Evolutionary conservation across 2,329 filamentous ascomycete species (phyloP).

Genomic region (Calonectria multiphialidica): DNA sequence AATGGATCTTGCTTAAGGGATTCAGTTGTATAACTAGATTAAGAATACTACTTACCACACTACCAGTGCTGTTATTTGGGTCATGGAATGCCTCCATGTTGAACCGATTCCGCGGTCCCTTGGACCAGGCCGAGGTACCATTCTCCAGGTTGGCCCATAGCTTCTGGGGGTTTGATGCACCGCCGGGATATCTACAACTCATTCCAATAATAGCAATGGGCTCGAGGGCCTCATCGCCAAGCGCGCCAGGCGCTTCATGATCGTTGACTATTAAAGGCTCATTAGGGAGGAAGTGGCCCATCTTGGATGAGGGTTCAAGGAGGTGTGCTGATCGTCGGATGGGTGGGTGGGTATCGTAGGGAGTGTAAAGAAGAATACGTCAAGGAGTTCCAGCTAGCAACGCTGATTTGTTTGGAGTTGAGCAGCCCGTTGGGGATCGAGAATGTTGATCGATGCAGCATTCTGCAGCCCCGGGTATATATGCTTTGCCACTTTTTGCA

Average conservation of each 20-base stretch:
- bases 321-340: background rate
- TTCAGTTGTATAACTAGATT: background rate
- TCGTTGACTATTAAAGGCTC: conserved; percentile 1
- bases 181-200: conserved; percentile 36
- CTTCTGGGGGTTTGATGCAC: conserved; percentile 27
- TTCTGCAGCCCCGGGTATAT: background rate
- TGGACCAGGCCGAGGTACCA: conserved; percentile 51
- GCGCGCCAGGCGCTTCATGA: background rate
- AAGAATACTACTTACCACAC: conserved; percentile 9
- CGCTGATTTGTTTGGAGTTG: conserved; percentile 2
- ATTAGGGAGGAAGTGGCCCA: conserved; percentile 4
- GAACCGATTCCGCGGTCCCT: conserved; percentile 59
- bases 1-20: background rate
- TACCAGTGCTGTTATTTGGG: conserved; percentile 22
- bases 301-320: background rate
- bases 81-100: conserved; percentile 55
- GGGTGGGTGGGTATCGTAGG: background rate
- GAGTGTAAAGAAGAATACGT: background rate
- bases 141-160: conserved; percentile 37
- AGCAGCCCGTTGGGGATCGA: background rate
- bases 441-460: conserved; percentile 9
- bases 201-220: conserved; percentile 42
- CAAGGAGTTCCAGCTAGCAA: background rate
- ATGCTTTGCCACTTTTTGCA: background rate
- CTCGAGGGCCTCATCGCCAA: conserved; percentile 16